phyloP scores from a whole-genome alignment of 2,329 filamentous ascomycete species.

The Calonectria leucothoes region DNA sequence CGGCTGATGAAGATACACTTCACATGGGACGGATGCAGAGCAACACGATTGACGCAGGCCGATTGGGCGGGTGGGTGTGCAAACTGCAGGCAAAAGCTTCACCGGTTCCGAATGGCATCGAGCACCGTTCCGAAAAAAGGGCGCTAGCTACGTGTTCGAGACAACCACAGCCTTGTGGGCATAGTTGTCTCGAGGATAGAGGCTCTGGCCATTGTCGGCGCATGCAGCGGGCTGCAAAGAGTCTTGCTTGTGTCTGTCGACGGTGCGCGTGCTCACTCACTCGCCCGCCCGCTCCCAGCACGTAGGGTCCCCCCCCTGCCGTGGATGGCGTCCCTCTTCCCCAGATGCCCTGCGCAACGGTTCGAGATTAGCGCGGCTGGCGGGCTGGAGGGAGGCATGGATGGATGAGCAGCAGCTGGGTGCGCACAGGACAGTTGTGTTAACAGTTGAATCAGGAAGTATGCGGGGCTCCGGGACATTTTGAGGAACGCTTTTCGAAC shows the following conservation, averaged over 20 bases:
- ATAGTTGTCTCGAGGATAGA: not conserved
- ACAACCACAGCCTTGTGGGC: conserved; percentile 1
- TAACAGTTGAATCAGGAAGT: not conserved
- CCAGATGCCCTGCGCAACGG: not conserved
- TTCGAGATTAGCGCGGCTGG: not conserved
- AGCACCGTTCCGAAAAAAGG: not conserved
- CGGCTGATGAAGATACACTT: not conserved
- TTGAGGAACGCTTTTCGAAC: not conserved
- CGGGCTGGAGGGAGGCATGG: too few species aligned
- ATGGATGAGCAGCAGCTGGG: not conserved
- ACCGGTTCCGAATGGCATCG: not conserved
- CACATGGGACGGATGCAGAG: not conserved
- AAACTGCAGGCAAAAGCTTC: not conserved
- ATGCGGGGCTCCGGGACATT: conserved; percentile 1
- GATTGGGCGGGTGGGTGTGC: not conserved
- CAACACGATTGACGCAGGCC: not conserved
- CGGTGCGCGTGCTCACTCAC: not conserved
- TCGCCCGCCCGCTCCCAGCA: too few species aligned
- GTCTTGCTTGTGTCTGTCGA: too few species aligned
- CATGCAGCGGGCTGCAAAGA: not conserved
- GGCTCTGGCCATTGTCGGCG: not conserved
- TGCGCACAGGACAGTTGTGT: not conserved
- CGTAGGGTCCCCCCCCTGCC: not conserved
- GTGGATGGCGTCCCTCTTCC: not conserved
- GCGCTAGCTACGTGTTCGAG: conserved; percentile 1